Conservation (phyloP, 306 rosid species). For the Prunus mume region DNA sequence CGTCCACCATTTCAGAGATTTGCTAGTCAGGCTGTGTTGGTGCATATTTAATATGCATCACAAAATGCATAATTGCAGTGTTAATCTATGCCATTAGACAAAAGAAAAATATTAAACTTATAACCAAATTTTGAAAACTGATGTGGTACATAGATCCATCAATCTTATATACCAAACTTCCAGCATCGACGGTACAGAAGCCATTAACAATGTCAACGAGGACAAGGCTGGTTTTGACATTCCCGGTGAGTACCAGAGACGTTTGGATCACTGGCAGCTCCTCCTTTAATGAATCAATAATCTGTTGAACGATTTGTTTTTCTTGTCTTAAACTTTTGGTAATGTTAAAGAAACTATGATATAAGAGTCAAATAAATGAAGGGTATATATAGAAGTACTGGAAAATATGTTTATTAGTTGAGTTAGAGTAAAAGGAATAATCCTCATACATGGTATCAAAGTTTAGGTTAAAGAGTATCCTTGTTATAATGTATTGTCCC, state of each 20-base stretch:
- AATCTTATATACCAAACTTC: conserved; percentile 49
- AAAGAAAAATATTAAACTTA: neutral
- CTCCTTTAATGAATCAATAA: conserved; percentile 49
- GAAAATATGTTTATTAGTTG: no score
- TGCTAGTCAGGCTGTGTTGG: conserved; percentile 53
- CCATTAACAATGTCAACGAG: conserved; percentile 83
- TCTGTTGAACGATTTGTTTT: conserved; percentile 33
- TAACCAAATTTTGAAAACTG: no score
- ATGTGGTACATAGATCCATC: no score
- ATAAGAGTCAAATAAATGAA: neutral
- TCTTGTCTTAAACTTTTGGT: no score
- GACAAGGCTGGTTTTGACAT: conserved; percentile 61
- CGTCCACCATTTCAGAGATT: conserved; percentile 66
- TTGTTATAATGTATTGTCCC: no score
- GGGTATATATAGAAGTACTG: no score
- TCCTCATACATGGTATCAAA: no score
- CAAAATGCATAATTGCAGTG: no score
- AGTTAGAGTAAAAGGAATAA: no score
- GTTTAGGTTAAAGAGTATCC: no score
- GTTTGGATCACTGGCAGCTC: conserved; percentile 60
- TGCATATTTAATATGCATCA: conserved; percentile 47
- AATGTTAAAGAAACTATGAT: no score
- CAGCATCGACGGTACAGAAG: conserved; percentile 88
- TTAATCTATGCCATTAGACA: no score
- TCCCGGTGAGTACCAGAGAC: conserved; percentile 45